Percentiles rank a stretch among this genome's conserved stretches.
Evolutionary conservation across 805 yeast genomes (phyloP).

Genomic region (Monosporozyma yasuniensis): DNA sequence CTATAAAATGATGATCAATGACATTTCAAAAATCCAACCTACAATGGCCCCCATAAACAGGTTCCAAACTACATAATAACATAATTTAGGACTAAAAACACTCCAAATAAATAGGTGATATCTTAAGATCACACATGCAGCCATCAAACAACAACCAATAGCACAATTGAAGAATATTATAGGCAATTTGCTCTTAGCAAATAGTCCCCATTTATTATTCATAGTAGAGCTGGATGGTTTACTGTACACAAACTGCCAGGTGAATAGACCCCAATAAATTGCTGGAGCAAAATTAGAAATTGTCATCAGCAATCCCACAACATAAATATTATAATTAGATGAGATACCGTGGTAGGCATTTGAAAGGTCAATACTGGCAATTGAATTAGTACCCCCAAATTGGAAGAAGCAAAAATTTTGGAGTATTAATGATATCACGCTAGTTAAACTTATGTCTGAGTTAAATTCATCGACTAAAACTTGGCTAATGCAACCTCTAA

Average conservation of each 20-base stretch:
- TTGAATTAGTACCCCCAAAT: constrained; percentile 83
- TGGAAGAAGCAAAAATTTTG: constrained; percentile 79
- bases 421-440: constrained; percentile 35
- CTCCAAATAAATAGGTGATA: constrained; percentile 95
- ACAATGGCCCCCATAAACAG: constrained; percentile 39
- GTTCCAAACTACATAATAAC: constrained; percentile 75
- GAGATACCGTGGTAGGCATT: constrained; percentile 87
- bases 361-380: constrained; percentile 82
- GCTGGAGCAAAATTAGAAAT: constrained; percentile 81
- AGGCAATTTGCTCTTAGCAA: constrained; percentile 14
- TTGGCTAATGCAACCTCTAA: constrained; percentile 8
- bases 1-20: background rate
- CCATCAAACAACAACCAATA: constrained; percentile 48
- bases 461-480: constrained; percentile 6
- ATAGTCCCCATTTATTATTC: constrained; percentile 11
- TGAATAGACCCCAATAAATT: constrained; percentile 59
- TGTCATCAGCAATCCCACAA: constrained; percentile 73
- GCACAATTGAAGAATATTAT: constrained; percentile 48
- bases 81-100: constrained; percentile 86
- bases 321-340: constrained; percentile 49
- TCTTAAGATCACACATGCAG: constrained; percentile 64
- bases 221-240: constrained; percentile 10
- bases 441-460: constrained; percentile 7
- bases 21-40: constrained; percentile 27
- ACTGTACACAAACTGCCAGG: constrained; percentile 16